Percentiles rank a stretch among this genome's conserved stretches.
Evolutionary conservation across 306 rosid genomes (phyloP).

Genomic region (Gleditsia sinensis): DNA sequence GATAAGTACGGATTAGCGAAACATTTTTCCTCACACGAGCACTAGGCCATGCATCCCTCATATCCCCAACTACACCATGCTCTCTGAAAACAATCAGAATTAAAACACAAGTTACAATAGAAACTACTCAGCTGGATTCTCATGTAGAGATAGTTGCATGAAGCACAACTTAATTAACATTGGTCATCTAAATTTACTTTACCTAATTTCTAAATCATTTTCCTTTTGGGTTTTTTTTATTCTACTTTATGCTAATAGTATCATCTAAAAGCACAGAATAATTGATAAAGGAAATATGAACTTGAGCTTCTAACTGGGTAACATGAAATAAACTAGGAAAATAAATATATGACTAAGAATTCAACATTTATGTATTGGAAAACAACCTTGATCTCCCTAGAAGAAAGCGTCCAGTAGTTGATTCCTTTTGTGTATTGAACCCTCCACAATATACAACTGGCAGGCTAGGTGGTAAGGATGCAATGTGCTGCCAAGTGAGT

Average conservation of each 20-base stretch:
- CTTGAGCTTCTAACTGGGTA: constrained; percentile 3
- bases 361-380: not conserved
- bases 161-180: constrained; percentile 3
- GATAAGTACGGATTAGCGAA: constrained; percentile 85
- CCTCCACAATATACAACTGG: constrained; percentile 97
- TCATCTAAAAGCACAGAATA: not conserved
- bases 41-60: constrained; percentile 97
- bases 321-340: constrained; percentile 7
- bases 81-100: constrained; percentile 61
- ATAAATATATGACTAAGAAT: not conserved
- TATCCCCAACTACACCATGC: constrained; percentile 96
- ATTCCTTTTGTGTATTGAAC: constrained; percentile 95
- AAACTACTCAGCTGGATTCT: not conserved
- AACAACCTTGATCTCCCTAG: constrained; percentile 93
- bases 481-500: constrained; percentile 99
- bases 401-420: constrained; percentile 96
- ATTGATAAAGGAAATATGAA: constrained; percentile 7
- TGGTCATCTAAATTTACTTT: not conserved
- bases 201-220: not conserved
- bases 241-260: not conserved
- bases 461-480: constrained; percentile 93
- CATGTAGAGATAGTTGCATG: not conserved
- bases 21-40: constrained; percentile 88
- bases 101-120: constrained; percentile 21
- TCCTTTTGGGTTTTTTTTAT: not conserved